Percentiles rank a stretch among this genome's conserved stretches.
phyloP scores from a whole-genome alignment of 2,329 filamentous ascomycete genomes.

The Cladosporium sp. region DNA sequence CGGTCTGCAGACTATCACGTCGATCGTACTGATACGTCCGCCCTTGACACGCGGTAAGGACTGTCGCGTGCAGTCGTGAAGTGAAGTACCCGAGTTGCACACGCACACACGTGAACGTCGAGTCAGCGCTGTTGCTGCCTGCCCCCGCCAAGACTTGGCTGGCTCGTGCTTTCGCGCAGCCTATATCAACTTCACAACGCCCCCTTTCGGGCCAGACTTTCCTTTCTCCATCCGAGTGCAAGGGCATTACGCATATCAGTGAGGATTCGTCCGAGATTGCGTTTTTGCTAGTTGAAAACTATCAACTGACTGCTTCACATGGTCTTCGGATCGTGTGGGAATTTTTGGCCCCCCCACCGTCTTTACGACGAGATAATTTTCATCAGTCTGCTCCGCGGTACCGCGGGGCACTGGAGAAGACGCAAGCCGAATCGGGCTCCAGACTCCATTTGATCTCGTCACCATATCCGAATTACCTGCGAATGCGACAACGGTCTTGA shows the following conservation, averaged over 20 bases:
- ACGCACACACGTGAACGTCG: no score
- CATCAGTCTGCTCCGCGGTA: slow-evolving; percentile 9
- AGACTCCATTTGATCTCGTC: no score
- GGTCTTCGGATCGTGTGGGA: slow-evolving; percentile 65
- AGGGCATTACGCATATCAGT: slow-evolving; percentile 76
- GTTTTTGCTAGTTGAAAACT: slow-evolving; percentile 92
- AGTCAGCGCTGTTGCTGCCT: no score
- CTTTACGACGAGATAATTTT: slow-evolving; percentile 6
- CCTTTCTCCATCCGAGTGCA: slow-evolving; percentile 53
- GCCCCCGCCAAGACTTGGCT: no score
- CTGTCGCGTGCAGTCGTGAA: no score
- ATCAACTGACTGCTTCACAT: slow-evolving; percentile 68
- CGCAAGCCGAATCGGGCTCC: neutral
- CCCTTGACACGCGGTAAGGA: no score
- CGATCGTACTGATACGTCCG: no score
- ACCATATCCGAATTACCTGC: neutral
- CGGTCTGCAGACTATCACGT: no score
- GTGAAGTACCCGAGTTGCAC: no score
- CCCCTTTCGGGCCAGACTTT: neutral
- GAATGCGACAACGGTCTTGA: neutral
- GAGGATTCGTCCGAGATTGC: slow-evolving; percentile 81
- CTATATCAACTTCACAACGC: no score
- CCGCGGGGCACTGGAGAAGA: slow-evolving; percentile 9
- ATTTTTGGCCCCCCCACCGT: slow-evolving; percentile 60
- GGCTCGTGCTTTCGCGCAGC: no score